Percentiles rank a stretch among this genome's conserved stretches.
Evolutionary conservation across 2,329 filamentous ascomycete genomes (phyloP).

Genomic region (Trichoderma aggressivum): DNA sequence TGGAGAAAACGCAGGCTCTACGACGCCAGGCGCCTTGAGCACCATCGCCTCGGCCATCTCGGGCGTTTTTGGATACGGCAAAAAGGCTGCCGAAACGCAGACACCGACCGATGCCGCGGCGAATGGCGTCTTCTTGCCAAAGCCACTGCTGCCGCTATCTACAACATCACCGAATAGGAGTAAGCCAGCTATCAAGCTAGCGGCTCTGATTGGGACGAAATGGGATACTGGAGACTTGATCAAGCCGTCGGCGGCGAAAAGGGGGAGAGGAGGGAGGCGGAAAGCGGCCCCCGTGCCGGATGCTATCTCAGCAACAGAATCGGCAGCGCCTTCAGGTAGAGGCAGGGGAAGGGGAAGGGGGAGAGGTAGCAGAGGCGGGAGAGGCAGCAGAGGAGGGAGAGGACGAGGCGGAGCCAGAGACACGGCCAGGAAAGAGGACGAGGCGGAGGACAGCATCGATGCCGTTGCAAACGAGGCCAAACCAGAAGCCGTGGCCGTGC

Average conservation of each 20-base stretch:
- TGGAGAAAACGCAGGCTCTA: slow-evolving; percentile 24
- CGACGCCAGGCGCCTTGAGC: slow-evolving; percentile 31
- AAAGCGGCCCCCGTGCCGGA: not conserved
- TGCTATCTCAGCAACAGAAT: not conserved
- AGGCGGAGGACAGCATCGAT: not conserved
- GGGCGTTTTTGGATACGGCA: slow-evolving; percentile 26
- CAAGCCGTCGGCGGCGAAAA: slow-evolving; percentile 11
- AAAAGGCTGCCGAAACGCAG: not conserved
- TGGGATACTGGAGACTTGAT: slow-evolving; percentile 34
- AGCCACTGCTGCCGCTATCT: slow-evolving; percentile 19
- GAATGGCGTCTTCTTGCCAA: slow-evolving; percentile 18
- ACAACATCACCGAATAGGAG: slow-evolving; percentile 21
- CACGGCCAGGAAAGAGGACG: slow-evolving; percentile 22
- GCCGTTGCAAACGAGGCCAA: slow-evolving; percentile 17
- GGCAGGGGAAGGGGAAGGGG: not conserved
- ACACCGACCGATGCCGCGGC: not conserved
- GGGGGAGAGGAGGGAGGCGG: slow-evolving; percentile 3
- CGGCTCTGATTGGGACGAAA: slow-evolving; percentile 37
- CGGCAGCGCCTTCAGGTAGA: not conserved
- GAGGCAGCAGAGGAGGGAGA: slow-evolving; percentile 9
- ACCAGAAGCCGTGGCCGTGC: not conserved
- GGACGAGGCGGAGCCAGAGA: slow-evolving; percentile 11
- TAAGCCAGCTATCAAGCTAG: slow-evolving; percentile 37
- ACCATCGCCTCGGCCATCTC: slow-evolving; percentile 34
- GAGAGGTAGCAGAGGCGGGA: slow-evolving; percentile 4